Conservation (phyloP, 495 filamentous ascomycete genomes). For the Hypoxylon intermedium region DNA sequence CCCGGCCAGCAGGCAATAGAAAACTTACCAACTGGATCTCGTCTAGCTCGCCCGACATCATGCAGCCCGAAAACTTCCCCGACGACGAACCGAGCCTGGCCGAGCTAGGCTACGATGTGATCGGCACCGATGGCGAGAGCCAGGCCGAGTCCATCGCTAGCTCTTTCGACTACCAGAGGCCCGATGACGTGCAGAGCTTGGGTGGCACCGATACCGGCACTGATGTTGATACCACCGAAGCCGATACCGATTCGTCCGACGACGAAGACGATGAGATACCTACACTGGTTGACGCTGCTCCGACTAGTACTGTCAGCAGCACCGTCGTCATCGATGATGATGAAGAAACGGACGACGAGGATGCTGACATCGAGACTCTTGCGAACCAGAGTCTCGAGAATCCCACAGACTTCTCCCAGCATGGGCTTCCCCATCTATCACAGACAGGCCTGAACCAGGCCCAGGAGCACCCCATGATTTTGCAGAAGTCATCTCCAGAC, state of each 20-base stretch:
- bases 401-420: slow-evolving; percentile 41
- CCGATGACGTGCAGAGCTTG: slow-evolving; percentile 63
- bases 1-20: slow-evolving; percentile 55
- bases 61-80: slow-evolving; percentile 50
- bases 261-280: slow-evolving; percentile 46
- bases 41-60: slow-evolving; percentile 56
- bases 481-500: slow-evolving; percentile 7
- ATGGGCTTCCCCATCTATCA: slow-evolving; percentile 18
- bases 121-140: slow-evolving; percentile 61
- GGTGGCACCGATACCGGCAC: slow-evolving; percentile 57
- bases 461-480: slow-evolving; percentile 7
- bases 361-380: slow-evolving; percentile 45
- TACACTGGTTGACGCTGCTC: slow-evolving; percentile 21
- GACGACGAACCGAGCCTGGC: slow-evolving; percentile 55
- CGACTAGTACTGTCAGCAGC: slow-evolving; percentile 36
- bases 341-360: slow-evolving; percentile 39
- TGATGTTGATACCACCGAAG: slow-evolving; percentile 44
- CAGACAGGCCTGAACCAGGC: slow-evolving; percentile 18
- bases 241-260: slow-evolving; percentile 45
- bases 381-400: slow-evolving; percentile 40
- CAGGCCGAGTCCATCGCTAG: slow-evolving; percentile 49
- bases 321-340: slow-evolving; percentile 39
- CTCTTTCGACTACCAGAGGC: slow-evolving; percentile 56
- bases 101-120: slow-evolving; percentile 65
- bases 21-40: slow-evolving; percentile 61